Evolutionary conservation across 768 basidiomycete genomes (phyloP), one percentile per base, ranked within the genome.

Genomic region (Auricularia heimuer): DNA sequence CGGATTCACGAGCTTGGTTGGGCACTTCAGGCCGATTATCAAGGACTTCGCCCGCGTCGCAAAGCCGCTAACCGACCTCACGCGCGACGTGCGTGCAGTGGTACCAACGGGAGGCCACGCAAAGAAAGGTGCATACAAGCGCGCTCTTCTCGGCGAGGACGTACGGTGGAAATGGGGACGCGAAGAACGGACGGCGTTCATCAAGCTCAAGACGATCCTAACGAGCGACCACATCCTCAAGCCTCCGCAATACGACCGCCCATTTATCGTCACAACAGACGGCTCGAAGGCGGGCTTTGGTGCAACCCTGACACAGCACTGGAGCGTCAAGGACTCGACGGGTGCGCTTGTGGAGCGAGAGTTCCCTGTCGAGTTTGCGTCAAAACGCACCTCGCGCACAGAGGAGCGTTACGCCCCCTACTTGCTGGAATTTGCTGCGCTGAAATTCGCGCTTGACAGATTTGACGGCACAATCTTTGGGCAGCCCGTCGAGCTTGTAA

Each of bases 181-280:
- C n/a, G 54, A 33, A 36, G 65, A 66, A 16, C 36, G 60, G n/a
- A 62, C 67, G 4, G 69, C 73, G 1, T 75, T 77, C 61, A 11
- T 76, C 0, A 24, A 42, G 1, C 66, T 81, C 8, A 80, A 81
- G 67, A 39, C 39, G 4, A 62, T 68, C 0, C 65, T 80, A 0
- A 71, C 73, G 3, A 69, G 68, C 0, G 73, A 76, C 61, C 79
- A 77, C 3, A 73, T 77, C 0, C 68, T 79, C 1, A 47, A 65
- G 29, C 67, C 68, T 0, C 76, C 76, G 1, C 51, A 66, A 8
- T 80, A 65, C 42, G 75, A 79, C 63, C 63, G 24, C 34, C 65
- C 62, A n/a, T 80, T 80, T 65, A 71, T 77, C 2, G 65, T 79
- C 6, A 76, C 72, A 0, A 76, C 73, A 0, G 75, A 79, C 58